Conservation (phyloP, 2,329 filamentous ascomycete species). For the Rutstroemia sp. region DNA sequence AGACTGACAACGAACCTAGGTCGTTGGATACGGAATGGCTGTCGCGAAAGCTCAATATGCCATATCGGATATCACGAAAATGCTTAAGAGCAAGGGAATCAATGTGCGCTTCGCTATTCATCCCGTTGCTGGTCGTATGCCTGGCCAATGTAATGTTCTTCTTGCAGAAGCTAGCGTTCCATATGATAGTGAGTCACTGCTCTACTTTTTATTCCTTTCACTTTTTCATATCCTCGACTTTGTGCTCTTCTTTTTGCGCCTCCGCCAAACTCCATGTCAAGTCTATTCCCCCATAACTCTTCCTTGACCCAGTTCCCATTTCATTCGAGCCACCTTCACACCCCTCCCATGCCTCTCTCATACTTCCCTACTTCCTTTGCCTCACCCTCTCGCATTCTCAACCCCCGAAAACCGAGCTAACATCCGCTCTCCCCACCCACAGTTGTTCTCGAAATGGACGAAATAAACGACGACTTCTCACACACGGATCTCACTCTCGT, state of each 20-base stretch:
- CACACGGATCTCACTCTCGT: slow-evolving; percentile 83
- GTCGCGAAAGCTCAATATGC: slow-evolving; percentile 91
- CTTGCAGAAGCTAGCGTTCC: slow-evolving; percentile 82
- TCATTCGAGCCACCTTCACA: too few relatives aligned
- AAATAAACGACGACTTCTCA: slow-evolving; percentile 89
- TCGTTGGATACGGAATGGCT: slow-evolving; percentile 87
- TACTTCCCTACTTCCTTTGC: neutral
- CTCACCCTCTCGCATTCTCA: neutral
- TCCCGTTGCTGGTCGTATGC: slow-evolving; percentile 86
- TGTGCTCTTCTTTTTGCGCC: too few relatives aligned
- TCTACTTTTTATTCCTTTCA: neutral
- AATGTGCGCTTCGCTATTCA: slow-evolving; percentile 87
- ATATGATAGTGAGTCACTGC: slow-evolving; percentile 57
- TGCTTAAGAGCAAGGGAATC: slow-evolving; percentile 66
- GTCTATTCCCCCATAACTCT: neutral
- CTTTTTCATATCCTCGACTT: too few relatives aligned
- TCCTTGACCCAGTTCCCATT: too few relatives aligned
- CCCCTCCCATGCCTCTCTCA: too few relatives aligned
- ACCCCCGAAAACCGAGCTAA: slow-evolving; percentile 8
- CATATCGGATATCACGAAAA: slow-evolving; percentile 71
- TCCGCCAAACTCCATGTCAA: too few relatives aligned
- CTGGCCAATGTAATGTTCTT: slow-evolving; percentile 86
- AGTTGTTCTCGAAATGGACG: slow-evolving; percentile 56
- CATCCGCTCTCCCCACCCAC: neutral
- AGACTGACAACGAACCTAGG: neutral